phyloP scores from a whole-genome alignment of 176 grass and related monocot genomes.

The sorghum (Sorghum bicolor) region Sorghum_bicolor_NCBIv3 NC_012870.2:19376001-19376500 shows the following conservation, averaged over 20 bases:
- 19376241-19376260: not conserved
- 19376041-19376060: not conserved
- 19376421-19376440: slow-evolving; percentile 21
- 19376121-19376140: too few relatives aligned
- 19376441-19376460: slow-evolving; percentile 37
- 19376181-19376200: too few relatives aligned
- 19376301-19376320: not conserved
- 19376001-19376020: not conserved
- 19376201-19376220: not conserved
- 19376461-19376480: slow-evolving; percentile 22
- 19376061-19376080: not conserved
- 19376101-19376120: not conserved
- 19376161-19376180: too few relatives aligned
- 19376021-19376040: not conserved
- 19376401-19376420: not conserved
- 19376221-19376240: not conserved
- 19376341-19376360: not conserved
- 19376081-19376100: not conserved
- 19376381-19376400: not conserved
- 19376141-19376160: too few relatives aligned
- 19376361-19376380: not conserved
- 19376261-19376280: not conserved
- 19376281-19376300: not conserved
- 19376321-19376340: not conserved
- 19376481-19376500: slow-evolving; percentile 26